Base-by-base conservation (phyloP, 2,329 filamentous ascomycete species). In the Thermothelomyces thermophilus region DNA sequence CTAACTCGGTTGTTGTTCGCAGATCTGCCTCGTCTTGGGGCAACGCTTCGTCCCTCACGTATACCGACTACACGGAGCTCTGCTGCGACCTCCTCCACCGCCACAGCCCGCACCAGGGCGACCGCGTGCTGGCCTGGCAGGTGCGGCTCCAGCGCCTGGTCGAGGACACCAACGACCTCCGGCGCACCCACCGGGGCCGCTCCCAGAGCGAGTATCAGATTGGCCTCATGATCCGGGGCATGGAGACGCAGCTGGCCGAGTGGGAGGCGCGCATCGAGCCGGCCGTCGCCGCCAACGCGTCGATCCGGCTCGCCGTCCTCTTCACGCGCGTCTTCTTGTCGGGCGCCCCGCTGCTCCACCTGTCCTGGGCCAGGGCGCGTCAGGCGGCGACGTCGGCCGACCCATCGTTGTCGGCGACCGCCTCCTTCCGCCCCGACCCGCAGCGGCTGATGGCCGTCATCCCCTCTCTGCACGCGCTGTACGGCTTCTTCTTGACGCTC, bases 171-270 rank as follows among this genome's bases (percentile, higher is more conserved):
- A 57, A 63, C 31, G 60, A 63, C 5, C 59, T 70, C 20, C 56
- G 59, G 16, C 62, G 35, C 50, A 59, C 31, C 9, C 62, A 63
- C 37, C 59, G 58, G 5, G 60, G 60, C 8, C 55, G 50, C 22
- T 46, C 50, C n/a, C 63, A 64, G 41, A 64, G 59, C 51, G 63
- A 69, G 33, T 67, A 73, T 50, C 72, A 76, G 39, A 65, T 63
- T 17, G 62, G 64, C 2, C 64, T 78, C 16, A 65, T 77, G 52
- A 58, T 73, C n/a, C 63, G 69, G 2, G 75, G 75, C 0, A 66
- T 78, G 24, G 72, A 75, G 50, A 60, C 69, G 3, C 73, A 77
- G 54, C 60, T 73, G 8, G 56, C 58, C n/a, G 70, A 75, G 34
- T 68, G 71, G 56, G 65, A 69, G 35, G 53, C 58, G 5, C 53